These are phyloP conservation scores for Tetracladium marchalianum DNA, from an alignment of 495 filamentous ascomycete species.

Conservation along the genomic window DNA sequence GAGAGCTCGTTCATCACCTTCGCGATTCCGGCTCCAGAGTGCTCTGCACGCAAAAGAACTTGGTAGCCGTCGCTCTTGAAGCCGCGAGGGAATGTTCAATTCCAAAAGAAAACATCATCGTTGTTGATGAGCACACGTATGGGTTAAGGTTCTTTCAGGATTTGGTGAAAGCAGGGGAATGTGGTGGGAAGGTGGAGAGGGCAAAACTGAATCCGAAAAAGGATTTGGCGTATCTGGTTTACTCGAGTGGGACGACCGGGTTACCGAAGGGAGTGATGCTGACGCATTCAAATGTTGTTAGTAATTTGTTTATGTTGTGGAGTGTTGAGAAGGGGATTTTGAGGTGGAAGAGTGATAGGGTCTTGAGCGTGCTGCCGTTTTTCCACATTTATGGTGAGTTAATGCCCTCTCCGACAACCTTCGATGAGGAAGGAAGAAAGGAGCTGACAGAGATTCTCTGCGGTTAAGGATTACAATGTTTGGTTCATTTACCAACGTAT, in stretches of 20 bases:
- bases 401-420: slow-evolving; percentile 31
- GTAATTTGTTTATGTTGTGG: slow-evolving; percentile 52
- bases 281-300: slow-evolving; percentile 60
- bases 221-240: slow-evolving; percentile 40
- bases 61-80: slow-evolving; percentile 50
- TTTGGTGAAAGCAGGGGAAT: slow-evolving; percentile 9
- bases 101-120: slow-evolving; percentile 34
- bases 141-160: slow-evolving; percentile 20
- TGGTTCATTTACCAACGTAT: slow-evolving; percentile 53
- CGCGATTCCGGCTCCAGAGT: slow-evolving; percentile 57
- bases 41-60: slow-evolving; percentile 44
- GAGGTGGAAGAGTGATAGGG: slow-evolving; percentile 9
- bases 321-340: slow-evolving; percentile 23
- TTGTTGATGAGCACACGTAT: slow-evolving; percentile 33
- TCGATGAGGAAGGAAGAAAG: slow-evolving; percentile 23
- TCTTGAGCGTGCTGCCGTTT: slow-evolving; percentile 58
- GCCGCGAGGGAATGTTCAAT: slow-evolving; percentile 62
- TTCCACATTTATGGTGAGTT: slow-evolving; percentile 53
- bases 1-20: slow-evolving; percentile 69
- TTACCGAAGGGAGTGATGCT: slow-evolving; percentile 79
- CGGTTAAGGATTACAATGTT: slow-evolving; percentile 27
- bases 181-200: slow-evolving; percentile 6
- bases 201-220: slow-evolving; percentile 23
- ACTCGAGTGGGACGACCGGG: slow-evolving; percentile 71
- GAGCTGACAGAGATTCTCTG: not conserved